Base-by-base conservation (phyloP, 2,329 filamentous ascomycete genomes). In the Rhytidhysteron rufulum region DNA sequence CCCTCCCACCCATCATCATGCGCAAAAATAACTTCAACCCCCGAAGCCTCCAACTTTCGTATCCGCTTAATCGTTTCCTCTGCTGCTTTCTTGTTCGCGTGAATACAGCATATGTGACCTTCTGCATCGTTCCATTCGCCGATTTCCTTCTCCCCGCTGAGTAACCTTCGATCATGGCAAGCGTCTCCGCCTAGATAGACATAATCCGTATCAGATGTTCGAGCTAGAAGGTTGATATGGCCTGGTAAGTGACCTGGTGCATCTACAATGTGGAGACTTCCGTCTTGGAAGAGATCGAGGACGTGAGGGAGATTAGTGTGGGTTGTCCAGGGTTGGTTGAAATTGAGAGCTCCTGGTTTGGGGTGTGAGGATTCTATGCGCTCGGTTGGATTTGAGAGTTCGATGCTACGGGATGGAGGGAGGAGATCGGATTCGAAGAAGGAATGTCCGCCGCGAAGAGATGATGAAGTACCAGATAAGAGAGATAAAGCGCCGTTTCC, bases 101-200 rank as follows among this genome's bases (percentile, higher is more conserved):
- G 75, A 35, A 79, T 74, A 48, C 74, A 77, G 33, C 72, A 58
- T 39, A 58, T 34, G 3, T 64, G 62, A 2, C 74, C 73, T 17
- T 57, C 58, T 2, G 64, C 66, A 46, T 75, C 70, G 34, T 70
- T 62, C 57, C 73, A 79, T 39, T 69, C 54, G 2, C 74, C 77
- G 37, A 80, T 74, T 0, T 63, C 70, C 46, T 68, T 74, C 51
- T 78, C 74, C 0, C 74, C 73, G 1, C 58, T 69, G 52, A 79
- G 53, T 2, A 79, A 65, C 30, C 76, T 53, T 1, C 58, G 58
- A 50, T 79, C 74, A 47, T 80, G 77, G 44, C 72, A 79, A 21
- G 71, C 70, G 49, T 80, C 76, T 0, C 74, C 76, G 5, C 68
- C 72, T 0, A 80, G 65, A 49, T 71, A 73, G 1, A 76, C 59